Conservation (phyloP, 2,329 filamentous ascomycete species). For the Aspergillus sclerotialis region DNA sequence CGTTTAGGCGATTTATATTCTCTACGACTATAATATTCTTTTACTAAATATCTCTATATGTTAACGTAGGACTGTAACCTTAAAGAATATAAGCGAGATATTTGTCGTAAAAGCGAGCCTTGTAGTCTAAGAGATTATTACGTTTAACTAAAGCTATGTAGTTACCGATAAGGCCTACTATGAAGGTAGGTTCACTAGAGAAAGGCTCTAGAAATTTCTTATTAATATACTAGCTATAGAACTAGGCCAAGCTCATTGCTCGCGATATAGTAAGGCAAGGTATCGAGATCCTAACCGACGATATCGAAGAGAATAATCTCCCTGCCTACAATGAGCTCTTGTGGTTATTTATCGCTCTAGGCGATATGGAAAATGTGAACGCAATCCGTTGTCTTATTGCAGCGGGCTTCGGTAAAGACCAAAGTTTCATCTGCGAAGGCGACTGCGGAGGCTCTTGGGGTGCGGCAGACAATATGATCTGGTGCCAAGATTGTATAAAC, state of each 20-base stretch:
- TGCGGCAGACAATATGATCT: not conserved
- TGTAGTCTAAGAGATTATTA: conserved; percentile 17
- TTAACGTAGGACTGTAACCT: conserved; percentile 21
- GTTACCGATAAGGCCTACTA: too few relatives aligned
- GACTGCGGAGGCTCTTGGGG: not conserved
- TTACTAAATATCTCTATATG: conserved; percentile 23
- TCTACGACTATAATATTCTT: too few relatives aligned
- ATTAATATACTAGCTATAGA: too few relatives aligned
- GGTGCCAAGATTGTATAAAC: not conserved
- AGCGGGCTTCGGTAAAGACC: not conserved
- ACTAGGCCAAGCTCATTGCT: not conserved
- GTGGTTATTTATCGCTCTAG: not conserved
- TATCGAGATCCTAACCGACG: not conserved
- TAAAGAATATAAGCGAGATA: conserved; percentile 16
- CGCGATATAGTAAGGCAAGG: not conserved
- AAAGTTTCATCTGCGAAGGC: not conserved
- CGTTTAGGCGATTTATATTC: conserved; percentile 10
- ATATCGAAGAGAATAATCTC: not conserved
- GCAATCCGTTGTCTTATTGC: not conserved
- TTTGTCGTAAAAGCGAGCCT: conserved; percentile 21
- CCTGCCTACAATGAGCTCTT: not conserved
- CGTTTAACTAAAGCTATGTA: too few relatives aligned
- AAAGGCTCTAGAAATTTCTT: too few relatives aligned
- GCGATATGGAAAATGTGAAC: not conserved
- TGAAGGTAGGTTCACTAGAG: too few relatives aligned